Evolutionary conservation across 2,329 filamentous ascomycete genomes (phyloP), one percentile per base, ranked within the genome.

Genomic region (Nigrospora oryzae): DNA sequence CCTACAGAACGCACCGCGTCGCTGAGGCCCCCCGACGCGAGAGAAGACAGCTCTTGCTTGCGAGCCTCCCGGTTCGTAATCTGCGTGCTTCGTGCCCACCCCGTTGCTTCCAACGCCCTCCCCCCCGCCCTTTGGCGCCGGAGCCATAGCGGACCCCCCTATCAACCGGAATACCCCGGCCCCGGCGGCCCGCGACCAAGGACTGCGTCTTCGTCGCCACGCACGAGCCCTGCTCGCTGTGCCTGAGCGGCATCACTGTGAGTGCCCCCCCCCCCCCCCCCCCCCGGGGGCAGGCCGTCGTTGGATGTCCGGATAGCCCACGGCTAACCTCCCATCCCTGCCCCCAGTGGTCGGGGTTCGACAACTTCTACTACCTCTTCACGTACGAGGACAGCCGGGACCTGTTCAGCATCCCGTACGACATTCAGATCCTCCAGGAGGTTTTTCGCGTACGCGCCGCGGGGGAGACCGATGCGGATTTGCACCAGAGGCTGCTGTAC

Each of bases 141-240:
- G n/a, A n/a, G n/a, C n/a, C n/a, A n/a, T n/a, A n/a, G n/a, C n/a
- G n/a, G n/a, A n/a, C n/a, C n/a, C n/a, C n/a, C n/a, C n/a, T n/a
- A n/a, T n/a, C n/a, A n/a, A n/a, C n/a, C n/a, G n/a, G n/a, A n/a
- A 65, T 0, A 40, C 49, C 39, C 55, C 56, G 65, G 53, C 68
- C 3, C 47, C 56, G 33, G 52, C 64, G 71, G 1, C 69, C 70
- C 0, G 57, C 58, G 34, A 62, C 68, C 5, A 58, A 60, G 10
- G 71, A 75, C 53, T 79, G 75, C 61, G 54, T 80, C 55, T 79
- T 80, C 63, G 68, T 79, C 47, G 71, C 74, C 5, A 79, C 76
- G 0, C 75, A 79, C 54, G 75, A 80, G 60, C 76, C 76, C 1
- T 79, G 76, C 63, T 76, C 70, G 37, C 64, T 79, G 3, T 79